A percentile compares a stretch with the other conserved stretches of the same genome.
Evolutionary conservation across 148 eudicot genomes (phyloP).

Genomic region (Heliosperma pusillum): DNA sequence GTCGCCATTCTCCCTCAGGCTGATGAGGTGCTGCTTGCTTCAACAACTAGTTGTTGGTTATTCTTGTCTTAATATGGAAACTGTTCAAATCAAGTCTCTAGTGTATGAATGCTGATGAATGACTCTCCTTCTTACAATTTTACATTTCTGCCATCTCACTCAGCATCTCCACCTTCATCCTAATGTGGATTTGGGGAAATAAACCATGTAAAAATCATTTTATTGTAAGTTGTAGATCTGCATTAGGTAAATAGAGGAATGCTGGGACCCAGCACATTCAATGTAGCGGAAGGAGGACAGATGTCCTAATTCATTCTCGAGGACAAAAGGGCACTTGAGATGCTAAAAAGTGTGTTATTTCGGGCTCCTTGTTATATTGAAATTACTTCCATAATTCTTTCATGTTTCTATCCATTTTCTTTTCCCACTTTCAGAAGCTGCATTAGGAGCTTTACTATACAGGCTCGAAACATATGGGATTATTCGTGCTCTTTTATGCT

Average conservation of each 20-base stretch:
- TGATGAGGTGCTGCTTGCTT: slow-evolving; percentile 59
- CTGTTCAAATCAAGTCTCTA: neutral
- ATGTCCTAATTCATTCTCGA: neutral
- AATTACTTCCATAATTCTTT: neutral
- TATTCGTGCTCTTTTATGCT: neutral
- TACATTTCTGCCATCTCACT: too few species aligned
- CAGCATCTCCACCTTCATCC: too few species aligned
- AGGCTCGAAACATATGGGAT: neutral
- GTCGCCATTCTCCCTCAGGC: slow-evolving; percentile 97
- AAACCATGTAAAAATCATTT: neutral
- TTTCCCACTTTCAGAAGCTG: neutral
- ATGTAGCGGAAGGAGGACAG: too few species aligned
- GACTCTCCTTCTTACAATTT: too few species aligned
- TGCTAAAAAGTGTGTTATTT: neutral
- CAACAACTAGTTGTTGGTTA: neutral
- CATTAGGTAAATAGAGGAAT: neutral
- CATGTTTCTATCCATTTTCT: neutral
- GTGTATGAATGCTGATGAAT: too few species aligned
- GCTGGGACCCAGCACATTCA: neutral
- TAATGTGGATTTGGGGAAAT: too few species aligned
- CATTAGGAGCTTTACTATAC: neutral
- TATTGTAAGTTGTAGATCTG: neutral
- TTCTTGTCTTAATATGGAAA: neutral
- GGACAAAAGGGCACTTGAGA: neutral
- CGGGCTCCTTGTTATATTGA: neutral